Evolutionary conservation across 345 rosid species (phyloP).

Genomic region (Carallia brachiata): DNA sequence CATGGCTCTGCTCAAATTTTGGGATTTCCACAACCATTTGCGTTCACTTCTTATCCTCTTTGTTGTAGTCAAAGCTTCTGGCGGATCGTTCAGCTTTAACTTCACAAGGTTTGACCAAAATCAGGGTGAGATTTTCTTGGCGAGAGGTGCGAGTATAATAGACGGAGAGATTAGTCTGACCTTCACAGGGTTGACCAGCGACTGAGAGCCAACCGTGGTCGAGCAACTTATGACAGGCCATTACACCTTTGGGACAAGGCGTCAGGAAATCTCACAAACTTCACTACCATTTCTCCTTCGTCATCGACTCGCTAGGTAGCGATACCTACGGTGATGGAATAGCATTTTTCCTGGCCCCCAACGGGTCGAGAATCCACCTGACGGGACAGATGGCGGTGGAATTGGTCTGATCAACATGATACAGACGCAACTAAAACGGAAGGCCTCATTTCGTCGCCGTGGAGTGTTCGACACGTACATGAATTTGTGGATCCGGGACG

Average conservation of each 20-base stretch:
- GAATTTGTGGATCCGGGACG: background rate
- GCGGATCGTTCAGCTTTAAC: background rate
- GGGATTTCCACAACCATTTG: no score
- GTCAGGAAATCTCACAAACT: no score
- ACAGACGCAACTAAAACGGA: background rate
- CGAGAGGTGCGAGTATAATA: background rate
- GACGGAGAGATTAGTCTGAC: background rate
- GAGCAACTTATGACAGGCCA: no score
- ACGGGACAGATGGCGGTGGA: background rate
- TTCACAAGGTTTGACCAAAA: background rate
- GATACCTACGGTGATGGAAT: background rate
- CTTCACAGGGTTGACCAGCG: no score
- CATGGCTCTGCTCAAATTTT: no score
- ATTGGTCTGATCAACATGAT: background rate
- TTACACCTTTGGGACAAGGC: no score
- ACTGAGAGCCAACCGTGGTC: background rate
- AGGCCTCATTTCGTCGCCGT: constrained; percentile 12
- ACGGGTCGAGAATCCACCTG: background rate
- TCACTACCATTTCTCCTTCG: constrained; percentile 20
- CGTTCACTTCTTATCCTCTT: no score
- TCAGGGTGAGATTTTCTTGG: background rate
- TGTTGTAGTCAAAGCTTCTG: background rate
- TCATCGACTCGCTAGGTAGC: background rate
- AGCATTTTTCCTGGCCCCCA: constrained; percentile 17
- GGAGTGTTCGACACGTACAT: constrained; percentile 23